Conservation (phyloP, 108 stramenopile species). For the Mayamaea pseudoterrestris region DNA sequence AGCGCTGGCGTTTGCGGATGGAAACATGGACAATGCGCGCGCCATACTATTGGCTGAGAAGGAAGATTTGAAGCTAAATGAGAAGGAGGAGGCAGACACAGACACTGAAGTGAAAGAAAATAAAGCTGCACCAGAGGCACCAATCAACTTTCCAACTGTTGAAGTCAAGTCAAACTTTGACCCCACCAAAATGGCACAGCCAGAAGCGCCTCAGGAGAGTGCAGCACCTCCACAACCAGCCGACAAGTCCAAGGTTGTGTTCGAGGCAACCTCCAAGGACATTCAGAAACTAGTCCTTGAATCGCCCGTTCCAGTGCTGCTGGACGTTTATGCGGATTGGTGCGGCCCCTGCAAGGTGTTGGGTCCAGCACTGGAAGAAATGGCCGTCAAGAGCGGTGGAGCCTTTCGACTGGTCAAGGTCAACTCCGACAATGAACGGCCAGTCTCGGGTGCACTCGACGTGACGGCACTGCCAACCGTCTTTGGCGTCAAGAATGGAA, state of each 20-base stretch:
- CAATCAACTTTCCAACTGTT: slow-evolving; percentile 10
- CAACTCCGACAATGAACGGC: slow-evolving; percentile 71
- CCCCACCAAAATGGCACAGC: slow-evolving; percentile 30
- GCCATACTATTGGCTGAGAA: slow-evolving; percentile 78
- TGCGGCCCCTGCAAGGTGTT: slow-evolving; percentile 72
- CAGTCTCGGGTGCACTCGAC: slow-evolving; percentile 51
- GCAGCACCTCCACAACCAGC: slow-evolving; percentile 51
- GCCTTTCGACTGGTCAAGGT: slow-evolving; percentile 76
- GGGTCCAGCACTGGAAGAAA: slow-evolving; percentile 73
- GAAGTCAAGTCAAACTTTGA: slow-evolving; percentile 66
- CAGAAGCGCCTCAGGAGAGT: slow-evolving; percentile 13
- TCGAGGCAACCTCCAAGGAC: slow-evolving; percentile 59
- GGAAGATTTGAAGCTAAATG: too few species aligned
- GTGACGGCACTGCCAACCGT: slow-evolving; percentile 78
- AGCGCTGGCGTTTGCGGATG: slow-evolving; percentile 72
- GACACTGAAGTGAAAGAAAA: too few species aligned
- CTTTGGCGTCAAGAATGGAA: slow-evolving; percentile 72
- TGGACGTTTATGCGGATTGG: slow-evolving; percentile 81
- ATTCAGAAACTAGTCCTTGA: slow-evolving; percentile 68
- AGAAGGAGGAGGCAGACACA: too few species aligned
- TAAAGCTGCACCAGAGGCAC: slow-evolving; percentile 12
- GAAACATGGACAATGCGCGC: slow-evolving; percentile 63
- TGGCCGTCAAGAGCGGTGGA: slow-evolving; percentile 68
- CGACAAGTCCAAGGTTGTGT: slow-evolving; percentile 60
- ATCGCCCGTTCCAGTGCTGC: slow-evolving; percentile 77